phyloP scores from a whole-genome alignment of 306 rosid genomes.

The Gastrolobium bilobum region DNA sequence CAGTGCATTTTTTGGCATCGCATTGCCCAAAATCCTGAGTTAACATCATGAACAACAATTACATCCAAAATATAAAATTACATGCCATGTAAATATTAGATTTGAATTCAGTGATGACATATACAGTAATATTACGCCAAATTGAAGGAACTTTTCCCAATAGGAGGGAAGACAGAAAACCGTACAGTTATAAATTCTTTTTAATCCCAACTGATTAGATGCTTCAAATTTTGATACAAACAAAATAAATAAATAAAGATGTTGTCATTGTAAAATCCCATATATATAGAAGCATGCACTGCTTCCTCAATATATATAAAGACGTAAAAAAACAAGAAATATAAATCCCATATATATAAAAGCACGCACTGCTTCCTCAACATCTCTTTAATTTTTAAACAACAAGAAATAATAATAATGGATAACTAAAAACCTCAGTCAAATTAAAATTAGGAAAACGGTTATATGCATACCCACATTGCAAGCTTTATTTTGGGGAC shows the following conservation, averaged over 20 bases:
- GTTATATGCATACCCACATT: slow-evolving; percentile 82
- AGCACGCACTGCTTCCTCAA: neutral
- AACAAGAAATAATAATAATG: neutral
- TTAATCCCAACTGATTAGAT: neutral
- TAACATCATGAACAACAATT: slow-evolving; percentile 47
- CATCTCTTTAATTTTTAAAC: neutral
- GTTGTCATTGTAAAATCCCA: no score
- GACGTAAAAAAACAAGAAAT: no score
- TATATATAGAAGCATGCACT: no score
- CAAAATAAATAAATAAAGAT: neutral
- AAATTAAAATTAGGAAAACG: slow-evolving; percentile 10
- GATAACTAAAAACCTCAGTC: neutral
- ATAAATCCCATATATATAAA: no score
- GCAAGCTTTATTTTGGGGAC: slow-evolving; percentile 78
- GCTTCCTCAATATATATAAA: neutral
- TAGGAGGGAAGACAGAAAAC: slow-evolving; percentile 5
- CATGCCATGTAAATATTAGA: slow-evolving; percentile 2
- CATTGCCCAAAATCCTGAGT: slow-evolving; percentile 95
- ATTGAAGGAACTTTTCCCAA: neutral
- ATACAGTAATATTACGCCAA: neutral
- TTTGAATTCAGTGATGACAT: slow-evolving; percentile 3
- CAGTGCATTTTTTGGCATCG: slow-evolving; percentile 90
- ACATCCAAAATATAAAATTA: slow-evolving; percentile 23
- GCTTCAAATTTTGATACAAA: neutral
- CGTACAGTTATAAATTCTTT: neutral